Conservation (phyloP, 2,329 filamentous ascomycete genomes). For the Penicillium freii region DNA sequence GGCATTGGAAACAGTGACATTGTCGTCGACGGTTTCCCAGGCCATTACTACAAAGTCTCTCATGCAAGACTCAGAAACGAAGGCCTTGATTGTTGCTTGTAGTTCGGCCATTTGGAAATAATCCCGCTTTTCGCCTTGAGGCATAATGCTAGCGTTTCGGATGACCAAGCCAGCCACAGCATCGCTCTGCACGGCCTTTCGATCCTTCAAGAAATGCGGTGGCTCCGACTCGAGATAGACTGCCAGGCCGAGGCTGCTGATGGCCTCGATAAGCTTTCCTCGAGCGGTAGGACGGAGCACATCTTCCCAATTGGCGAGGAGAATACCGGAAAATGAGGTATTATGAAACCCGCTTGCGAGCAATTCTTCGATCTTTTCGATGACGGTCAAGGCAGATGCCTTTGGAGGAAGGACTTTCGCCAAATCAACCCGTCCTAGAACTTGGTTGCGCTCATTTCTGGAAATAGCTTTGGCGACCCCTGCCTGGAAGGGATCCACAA, state of each 20-base stretch:
- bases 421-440: conserved; percentile 37
- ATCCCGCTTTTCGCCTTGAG: conserved; percentile 43
- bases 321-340: conserved; percentile 39
- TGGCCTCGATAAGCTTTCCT: conserved; percentile 32
- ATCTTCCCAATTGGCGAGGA: conserved; percentile 45
- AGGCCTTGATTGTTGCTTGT: conserved; percentile 45
- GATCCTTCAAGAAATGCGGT: conserved; percentile 42
- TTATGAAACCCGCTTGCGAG: conserved; percentile 27
- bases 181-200: conserved; percentile 34
- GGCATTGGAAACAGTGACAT: conserved; percentile 40
- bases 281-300: conserved; percentile 31
- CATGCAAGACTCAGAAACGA: conserved; percentile 47
- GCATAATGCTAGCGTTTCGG: conserved; percentile 44
- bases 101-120: conserved; percentile 47
- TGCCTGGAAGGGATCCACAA: conserved; percentile 43
- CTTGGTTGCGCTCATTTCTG: conserved; percentile 16
- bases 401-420: conserved; percentile 20
- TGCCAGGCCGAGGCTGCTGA: conserved; percentile 38
- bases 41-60: conserved; percentile 44
- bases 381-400: conserved; percentile 24
- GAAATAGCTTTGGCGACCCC: conserved; percentile 38
- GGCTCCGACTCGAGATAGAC: conserved; percentile 45
- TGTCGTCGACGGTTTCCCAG: conserved; percentile 48
- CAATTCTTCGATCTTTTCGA: conserved; percentile 32
- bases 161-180: conserved; percentile 42